These are phyloP conservation scores for Colletotrichum tanaceti DNA, from an alignment of 2,329 filamentous ascomycete species.

Conservation along the genomic window DNA sequence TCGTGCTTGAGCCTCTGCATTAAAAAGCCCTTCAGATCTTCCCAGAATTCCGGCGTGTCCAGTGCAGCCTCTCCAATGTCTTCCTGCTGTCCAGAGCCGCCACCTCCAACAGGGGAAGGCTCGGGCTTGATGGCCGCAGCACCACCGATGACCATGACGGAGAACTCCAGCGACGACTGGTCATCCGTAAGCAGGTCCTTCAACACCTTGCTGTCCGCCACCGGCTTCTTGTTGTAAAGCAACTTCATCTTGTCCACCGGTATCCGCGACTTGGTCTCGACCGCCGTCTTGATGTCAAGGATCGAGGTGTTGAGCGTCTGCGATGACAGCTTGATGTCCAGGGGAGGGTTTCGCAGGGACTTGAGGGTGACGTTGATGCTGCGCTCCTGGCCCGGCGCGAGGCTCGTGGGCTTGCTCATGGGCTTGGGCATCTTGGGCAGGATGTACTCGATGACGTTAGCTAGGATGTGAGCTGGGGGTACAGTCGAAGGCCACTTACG, in stretches of 20 bases:
- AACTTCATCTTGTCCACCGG: slow-evolving; percentile 86
- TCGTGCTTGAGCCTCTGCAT: slow-evolving; percentile 81
- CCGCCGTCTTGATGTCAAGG: slow-evolving; percentile 79
- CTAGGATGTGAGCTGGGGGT: slow-evolving; percentile 3
- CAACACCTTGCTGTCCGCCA: slow-evolving; percentile 80
- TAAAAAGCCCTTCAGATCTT: slow-evolving; percentile 84
- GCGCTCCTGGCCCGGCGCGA: slow-evolving; percentile 64
- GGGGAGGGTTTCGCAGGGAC: slow-evolving; percentile 79
- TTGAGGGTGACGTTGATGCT: slow-evolving; percentile 73
- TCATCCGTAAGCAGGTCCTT: slow-evolving; percentile 75
- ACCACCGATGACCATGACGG: slow-evolving; percentile 89
- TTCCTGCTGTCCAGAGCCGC: slow-evolving; percentile 36
- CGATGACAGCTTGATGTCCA: slow-evolving; percentile 74
- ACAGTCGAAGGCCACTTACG: slow-evolving; percentile 63
- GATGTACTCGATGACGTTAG: slow-evolving; percentile 66
- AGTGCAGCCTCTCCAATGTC: slow-evolving; percentile 63
- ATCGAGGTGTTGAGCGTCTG: slow-evolving; percentile 77
- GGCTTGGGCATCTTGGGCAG: slow-evolving; percentile 74
- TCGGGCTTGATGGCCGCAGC: slow-evolving; percentile 59
- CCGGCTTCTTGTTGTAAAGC: slow-evolving; percentile 87
- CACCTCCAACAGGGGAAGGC: slow-evolving; percentile 49
- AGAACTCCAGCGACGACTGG: slow-evolving; percentile 74
- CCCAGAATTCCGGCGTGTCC: slow-evolving; percentile 83
- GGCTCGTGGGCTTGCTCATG: slow-evolving; percentile 62
- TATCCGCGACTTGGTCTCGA: slow-evolving; percentile 72